These are phyloP conservation scores for Calonectria honghensis DNA, from an alignment of 2,329 filamentous ascomycete genomes.

Conservation along the genomic window DNA sequence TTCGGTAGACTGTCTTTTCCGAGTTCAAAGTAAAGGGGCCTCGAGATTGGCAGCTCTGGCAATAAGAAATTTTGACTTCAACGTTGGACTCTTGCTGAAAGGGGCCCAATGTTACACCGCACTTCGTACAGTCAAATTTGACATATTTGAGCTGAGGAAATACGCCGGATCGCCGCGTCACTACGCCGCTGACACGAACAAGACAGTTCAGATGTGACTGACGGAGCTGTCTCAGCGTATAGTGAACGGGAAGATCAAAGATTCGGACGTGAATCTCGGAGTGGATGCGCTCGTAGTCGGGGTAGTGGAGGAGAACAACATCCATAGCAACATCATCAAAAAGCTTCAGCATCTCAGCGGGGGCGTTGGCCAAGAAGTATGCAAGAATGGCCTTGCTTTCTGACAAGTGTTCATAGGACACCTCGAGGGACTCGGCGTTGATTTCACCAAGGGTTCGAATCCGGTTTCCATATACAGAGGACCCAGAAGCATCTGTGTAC, in stretches of 20 bases:
- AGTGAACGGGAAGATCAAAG: constrained; percentile 93
- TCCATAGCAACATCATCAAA: constrained; percentile 99
- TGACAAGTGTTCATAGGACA: constrained; percentile 94
- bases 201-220: constrained; percentile 97
- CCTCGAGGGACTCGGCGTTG: constrained; percentile 96
- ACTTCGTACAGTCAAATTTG: constrained; percentile 98
- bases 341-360: constrained; percentile 94
- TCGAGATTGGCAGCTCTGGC: constrained; percentile 95
- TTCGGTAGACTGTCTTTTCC: constrained; percentile 98
- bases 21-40: constrained; percentile 97
- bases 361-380: constrained; percentile 96
- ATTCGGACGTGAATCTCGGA: constrained; percentile 98
- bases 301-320: constrained; percentile 95
- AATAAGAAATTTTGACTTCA: constrained; percentile 97
- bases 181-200: constrained; percentile 94
- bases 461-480: constrained; percentile 94
- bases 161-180: constrained; percentile 94
- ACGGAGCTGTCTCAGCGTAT: constrained; percentile 94
- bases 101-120: constrained; percentile 91
- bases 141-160: constrained; percentile 99
- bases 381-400: constrained; percentile 94
- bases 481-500: constrained; percentile 91
- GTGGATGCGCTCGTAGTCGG: constrained; percentile 97
- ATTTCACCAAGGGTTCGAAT: constrained; percentile 97
- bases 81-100: constrained; percentile 98